Evolutionary conservation across 78 protist species (phyloP).

Genomic region (Dictyostelium firmibasis): DNA sequence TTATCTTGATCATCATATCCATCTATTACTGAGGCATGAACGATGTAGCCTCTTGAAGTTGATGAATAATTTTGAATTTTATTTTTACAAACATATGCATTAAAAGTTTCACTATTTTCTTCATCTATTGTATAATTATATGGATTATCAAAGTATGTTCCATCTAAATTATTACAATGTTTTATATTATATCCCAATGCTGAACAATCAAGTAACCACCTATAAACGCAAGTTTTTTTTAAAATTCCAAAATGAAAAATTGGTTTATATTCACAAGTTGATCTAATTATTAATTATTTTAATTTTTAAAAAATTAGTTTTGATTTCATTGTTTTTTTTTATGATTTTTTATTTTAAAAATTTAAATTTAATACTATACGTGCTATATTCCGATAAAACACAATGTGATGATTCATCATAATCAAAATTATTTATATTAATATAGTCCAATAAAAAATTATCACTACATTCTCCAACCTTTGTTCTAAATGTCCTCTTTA

Average conservation of each 20-base stretch:
- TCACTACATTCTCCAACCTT: background rate
- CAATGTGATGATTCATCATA: background rate
- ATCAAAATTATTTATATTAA: background rate
- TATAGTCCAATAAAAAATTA: background rate
- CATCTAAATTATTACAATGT: background rate
- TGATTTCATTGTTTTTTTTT: too few species aligned
- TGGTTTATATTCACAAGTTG: background rate
- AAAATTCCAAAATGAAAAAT: background rate
- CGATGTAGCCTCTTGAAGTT: background rate
- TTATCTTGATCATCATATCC: background rate
- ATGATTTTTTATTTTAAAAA: too few species aligned
- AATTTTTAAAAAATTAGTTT: too few species aligned
- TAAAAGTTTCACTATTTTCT: background rate
- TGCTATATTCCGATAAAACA: background rate
- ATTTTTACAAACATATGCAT: background rate
- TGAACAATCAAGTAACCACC: background rate
- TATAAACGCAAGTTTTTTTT: background rate
- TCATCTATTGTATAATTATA: background rate
- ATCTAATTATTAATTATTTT: background rate
- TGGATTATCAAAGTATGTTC: background rate
- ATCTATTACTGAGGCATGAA: background rate
- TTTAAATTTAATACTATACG: background rate
- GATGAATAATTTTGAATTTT: background rate
- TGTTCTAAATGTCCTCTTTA: background rate
- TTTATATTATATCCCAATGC: background rate